Evolutionary conservation across 1,284 basidiomycete genomes (phyloP), one percentile per base, ranked within the genome.

Genomic region (Ceratobasidium sp.): DNA sequence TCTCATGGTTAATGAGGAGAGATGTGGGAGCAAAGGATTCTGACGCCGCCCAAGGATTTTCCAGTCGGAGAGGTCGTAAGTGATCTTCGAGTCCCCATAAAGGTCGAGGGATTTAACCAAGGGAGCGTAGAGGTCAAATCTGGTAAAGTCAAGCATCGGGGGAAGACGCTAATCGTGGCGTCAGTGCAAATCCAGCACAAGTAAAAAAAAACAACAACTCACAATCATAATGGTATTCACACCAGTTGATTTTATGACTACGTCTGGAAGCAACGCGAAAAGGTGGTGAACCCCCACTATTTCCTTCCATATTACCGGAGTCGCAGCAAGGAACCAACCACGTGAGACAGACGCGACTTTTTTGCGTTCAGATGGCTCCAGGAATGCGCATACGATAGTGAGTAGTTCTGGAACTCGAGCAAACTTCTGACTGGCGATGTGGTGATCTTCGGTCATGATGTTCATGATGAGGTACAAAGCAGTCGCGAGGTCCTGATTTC

Each of bases 41-140:
- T 5, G 4, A 53, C 23, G 50, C 11, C 6, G 8, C 9, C n/a
- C 25, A 6, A 59, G 57, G 25, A 6, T 25, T 9, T 47, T 23
- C 57, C 57, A 59, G 57, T 59, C 44, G 3, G n/a, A 13, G 8
- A 59, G 11, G 11, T 30, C 25, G 27, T 46, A 59, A 29, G 14
- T 13, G 8, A 23, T 6, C 16, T 16, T 39, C 8, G 11, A 6
- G 25, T 47, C 29, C 21, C 42, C 57, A 21, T 59, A 59, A 16
- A 59, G 33, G 16, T 59, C 42, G 16, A 59, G 42, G 9, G 57
- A 59, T 47, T 44, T 23, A 25, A 59, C 42, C 21, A 59, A 30
- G 11, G 57, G 57, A 29, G 57, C 57, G 27, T 59, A 59, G 27
- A 47, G 3, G 6, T 47, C n/a, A 14, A 59, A 47, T 8, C 57